Evolutionary conservation across 306 rosid genomes (phyloP).

Genomic region (Begonia peltatifolia): DNA sequence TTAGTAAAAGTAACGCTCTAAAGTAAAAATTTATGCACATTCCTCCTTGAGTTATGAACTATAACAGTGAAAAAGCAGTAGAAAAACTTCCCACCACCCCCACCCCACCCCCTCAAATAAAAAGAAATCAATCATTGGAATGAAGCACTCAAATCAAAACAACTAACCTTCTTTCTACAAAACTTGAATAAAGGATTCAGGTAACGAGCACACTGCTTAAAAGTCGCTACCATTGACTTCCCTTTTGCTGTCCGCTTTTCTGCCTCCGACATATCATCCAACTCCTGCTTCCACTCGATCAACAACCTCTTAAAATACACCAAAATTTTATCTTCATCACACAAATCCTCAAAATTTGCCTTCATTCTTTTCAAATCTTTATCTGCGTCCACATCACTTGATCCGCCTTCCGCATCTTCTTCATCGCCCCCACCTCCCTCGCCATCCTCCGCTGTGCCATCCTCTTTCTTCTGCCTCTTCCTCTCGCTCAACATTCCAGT

Average conservation of each 20-base stretch:
- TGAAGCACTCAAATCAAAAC: background rate
- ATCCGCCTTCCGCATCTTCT: conserved; percentile 61
- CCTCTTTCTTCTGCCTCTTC: conserved; percentile 63
- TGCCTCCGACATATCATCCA: conserved; percentile 61
- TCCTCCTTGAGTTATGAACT: too few relatives aligned
- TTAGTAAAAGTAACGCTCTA: too few relatives aligned
- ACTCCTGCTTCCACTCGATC: conserved; percentile 95
- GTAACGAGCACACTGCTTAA: conserved; percentile 93
- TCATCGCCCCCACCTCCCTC: conserved; percentile 71
- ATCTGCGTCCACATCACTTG: conserved; percentile 54
- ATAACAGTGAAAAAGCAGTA: too few relatives aligned
- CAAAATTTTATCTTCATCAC: conserved; percentile 77
- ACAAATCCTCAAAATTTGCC: conserved; percentile 70
- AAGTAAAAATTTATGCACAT: too few relatives aligned
- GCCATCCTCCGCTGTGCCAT: conserved; percentile 52
- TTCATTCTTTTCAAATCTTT: conserved; percentile 77
- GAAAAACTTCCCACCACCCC: too few relatives aligned
- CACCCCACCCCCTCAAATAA: too few relatives aligned
- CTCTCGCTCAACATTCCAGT: conserved; percentile 76
- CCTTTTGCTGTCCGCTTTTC: conserved; percentile 90
- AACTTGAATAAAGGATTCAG: conserved; percentile 85
- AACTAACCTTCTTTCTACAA: conserved; percentile 83
- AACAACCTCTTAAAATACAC: conserved; percentile 80
- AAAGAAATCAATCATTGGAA: background rate
- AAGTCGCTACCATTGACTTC: conserved; percentile 90